Base-by-base conservation (phyloP, 2,329 filamentous ascomycete genomes). In the Cytospora mali region DNA sequence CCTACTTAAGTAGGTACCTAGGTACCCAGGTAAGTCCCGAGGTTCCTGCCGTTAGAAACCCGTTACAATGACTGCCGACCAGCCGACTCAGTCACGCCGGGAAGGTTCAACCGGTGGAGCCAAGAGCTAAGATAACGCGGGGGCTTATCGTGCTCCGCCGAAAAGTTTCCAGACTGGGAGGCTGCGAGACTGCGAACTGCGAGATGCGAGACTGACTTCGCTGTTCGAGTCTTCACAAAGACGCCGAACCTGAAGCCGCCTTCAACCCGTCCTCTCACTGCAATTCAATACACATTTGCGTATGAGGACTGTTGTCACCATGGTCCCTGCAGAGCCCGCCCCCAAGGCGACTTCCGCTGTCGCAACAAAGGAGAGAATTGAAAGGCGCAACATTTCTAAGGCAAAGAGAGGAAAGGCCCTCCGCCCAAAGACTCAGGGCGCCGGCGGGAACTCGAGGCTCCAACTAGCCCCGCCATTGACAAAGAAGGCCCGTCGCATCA, bases 391-490 rank as follows among this genome's bases (percentile, higher is more conserved):
- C 14, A n/a, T 14, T 9, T n/a, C 18, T 4, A 51, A 10, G 14
- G 14, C 50, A 11, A 50, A 21, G 33, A 27, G n/a, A 1, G 25
- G 18, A 13, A 25, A 31, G 10, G 14, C n/a, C 39, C 3, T 21
- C 54, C 49, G 25, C 9, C 25, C 48, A 9, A 10, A 39, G 1
- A 2, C 28, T 9, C 52, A 33, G 27, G 42, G 39, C 48, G 49
- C 31, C 28, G 56, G 49, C 18, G 39, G 16, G 3, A 52, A 28
- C 28, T 55, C 65, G n/a, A 60, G 50, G 23, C 39, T 25, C 28
- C 61, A 66, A 50, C 46, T 67, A 16, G 29, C 59, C 13, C 63
- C 58, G 39, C 65, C 66, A 18, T 61, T 71, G 23, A 62, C 68
- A 2, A 27, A 58, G 23, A 67, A 56, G 39, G 51, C 39, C n/a